These are phyloP conservation scores for Rhizopogon vinicolor DNA, from an alignment of 768 basidiomycete genomes.

Conservation along the genomic window DNA sequence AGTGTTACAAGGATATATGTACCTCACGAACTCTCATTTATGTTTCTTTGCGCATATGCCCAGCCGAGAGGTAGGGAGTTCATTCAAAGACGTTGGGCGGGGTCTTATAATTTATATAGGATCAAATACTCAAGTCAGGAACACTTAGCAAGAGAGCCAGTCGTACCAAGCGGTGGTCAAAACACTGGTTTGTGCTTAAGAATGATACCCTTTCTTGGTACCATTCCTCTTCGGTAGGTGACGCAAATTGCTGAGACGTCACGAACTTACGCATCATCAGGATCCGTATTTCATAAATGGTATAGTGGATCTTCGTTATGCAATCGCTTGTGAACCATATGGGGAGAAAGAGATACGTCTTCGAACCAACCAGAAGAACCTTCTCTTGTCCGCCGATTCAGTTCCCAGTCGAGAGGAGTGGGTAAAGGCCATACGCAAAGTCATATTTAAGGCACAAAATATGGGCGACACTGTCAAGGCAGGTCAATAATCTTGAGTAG, in stretches of 20 bases:
- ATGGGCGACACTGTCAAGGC: conserved; percentile 96
- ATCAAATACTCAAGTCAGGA: conserved; percentile 91
- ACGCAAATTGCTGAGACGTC: not conserved
- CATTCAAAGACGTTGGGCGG: not conserved
- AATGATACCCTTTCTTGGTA: conserved; percentile 98
- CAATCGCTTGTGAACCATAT: conserved; percentile 78
- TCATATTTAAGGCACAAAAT: conserved; percentile 95
- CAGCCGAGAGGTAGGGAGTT: conserved; percentile 63
- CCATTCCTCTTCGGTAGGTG: conserved; percentile 75
- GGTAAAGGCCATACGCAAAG: conserved; percentile 92
- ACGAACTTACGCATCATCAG: conserved; percentile 33
- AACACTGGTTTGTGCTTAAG: conserved; percentile 95
- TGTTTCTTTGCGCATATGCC: conserved; percentile 98
- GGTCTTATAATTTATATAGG: conserved; percentile 40
- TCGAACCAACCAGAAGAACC: conserved; percentile 74
- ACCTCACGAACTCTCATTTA: conserved; percentile 86
- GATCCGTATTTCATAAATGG: conserved; percentile 98
- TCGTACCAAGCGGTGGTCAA: conserved; percentile 87
- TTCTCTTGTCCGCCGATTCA: conserved; percentile 73
- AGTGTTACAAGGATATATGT: conserved; percentile 98
- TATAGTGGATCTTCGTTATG: conserved; percentile 92
- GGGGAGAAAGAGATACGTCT: conserved; percentile 79
- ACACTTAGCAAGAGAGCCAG: conserved; percentile 83
- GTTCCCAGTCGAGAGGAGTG: conserved; percentile 86
- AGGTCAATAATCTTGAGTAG: conserved; percentile 5